phyloP scores from a whole-genome alignment of 345 rosid genomes.

The Turnera subulata region DNA sequence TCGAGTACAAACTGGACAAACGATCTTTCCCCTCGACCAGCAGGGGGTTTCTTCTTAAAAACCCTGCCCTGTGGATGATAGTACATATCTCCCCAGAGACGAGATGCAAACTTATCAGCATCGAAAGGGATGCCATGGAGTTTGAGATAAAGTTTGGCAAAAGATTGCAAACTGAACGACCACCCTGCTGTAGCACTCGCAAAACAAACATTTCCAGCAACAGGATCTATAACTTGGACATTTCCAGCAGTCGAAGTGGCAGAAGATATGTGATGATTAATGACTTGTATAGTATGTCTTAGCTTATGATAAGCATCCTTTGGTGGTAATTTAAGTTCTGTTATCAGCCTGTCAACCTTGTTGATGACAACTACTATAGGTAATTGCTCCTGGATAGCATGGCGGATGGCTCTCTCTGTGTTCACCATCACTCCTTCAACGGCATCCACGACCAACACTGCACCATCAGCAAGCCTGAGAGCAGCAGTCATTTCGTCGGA shows the following conservation, averaged over 20 bases:
- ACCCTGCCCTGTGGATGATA: conserved; percentile 67
- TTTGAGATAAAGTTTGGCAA: conserved; percentile 84
- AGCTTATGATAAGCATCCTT: conserved; percentile 96
- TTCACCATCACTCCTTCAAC: conserved; percentile 91
- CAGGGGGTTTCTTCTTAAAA: conserved; percentile 75
- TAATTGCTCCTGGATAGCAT: conserved; percentile 87
- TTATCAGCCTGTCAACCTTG: conserved; percentile 94
- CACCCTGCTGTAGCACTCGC: conserved; percentile 94
- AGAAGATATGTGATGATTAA: conserved; percentile 84
- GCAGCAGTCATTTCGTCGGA: conserved; percentile 88
- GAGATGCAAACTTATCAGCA: conserved; percentile 82
- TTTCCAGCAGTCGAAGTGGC: conserved; percentile 91
- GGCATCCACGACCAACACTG: conserved; percentile 91
- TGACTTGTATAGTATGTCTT: conserved; percentile 90
- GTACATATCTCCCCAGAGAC: conserved; percentile 92
- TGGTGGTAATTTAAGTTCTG: conserved; percentile 95
- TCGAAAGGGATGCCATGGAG: conserved; percentile 93
- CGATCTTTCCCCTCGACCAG: conserved; percentile 84
- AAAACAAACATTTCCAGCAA: conserved; percentile 93
- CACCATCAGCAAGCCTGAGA: conserved; percentile 91
- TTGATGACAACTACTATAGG: conserved; percentile 96
- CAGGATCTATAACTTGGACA: conserved; percentile 77
- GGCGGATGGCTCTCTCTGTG: conserved; percentile 97
- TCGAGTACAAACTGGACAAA: conserved; percentile 93
- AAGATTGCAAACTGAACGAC: conserved; percentile 96